These are phyloP conservation scores for Puccinia hordei DNA, from an alignment of 1,284 basidiomycete genomes.

Conservation along the genomic window DNA sequence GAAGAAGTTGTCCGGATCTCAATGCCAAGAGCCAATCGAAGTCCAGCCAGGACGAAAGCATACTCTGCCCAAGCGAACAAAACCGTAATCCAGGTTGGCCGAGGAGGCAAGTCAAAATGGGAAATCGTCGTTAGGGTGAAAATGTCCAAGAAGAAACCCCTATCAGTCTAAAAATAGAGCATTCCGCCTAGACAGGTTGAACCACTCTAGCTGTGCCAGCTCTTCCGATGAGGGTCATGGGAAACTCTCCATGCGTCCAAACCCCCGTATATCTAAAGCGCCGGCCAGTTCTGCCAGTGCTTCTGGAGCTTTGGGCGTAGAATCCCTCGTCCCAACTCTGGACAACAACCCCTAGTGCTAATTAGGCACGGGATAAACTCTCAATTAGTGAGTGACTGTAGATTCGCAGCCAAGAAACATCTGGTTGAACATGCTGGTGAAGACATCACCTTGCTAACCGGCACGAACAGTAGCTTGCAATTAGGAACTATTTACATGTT, in stretches of 20 bases:
- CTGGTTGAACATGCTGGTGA: too few species aligned
- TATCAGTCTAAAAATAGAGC: neutral
- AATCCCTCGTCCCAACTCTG: neutral
- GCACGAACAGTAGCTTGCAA: too few species aligned
- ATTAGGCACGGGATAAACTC: too few species aligned
- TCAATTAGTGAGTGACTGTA: too few species aligned
- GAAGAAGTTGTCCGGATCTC: neutral
- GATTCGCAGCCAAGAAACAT: too few species aligned
- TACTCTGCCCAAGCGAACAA: neutral
- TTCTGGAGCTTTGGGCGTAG: neutral
- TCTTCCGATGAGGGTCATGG: neutral
- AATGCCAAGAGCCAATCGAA: neutral
- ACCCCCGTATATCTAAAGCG: neutral
- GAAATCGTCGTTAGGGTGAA: neutral
- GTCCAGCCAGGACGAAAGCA: constrained; percentile 17
- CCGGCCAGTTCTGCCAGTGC: neutral
- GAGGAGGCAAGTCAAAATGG: neutral
- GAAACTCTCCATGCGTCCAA: neutral
- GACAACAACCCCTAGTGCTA: too few species aligned
- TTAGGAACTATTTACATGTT: too few species aligned
- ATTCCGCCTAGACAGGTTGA: neutral
- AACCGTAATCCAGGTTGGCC: neutral
- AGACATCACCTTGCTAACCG: too few species aligned
- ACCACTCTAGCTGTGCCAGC: neutral
- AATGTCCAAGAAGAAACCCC: neutral